Evolutionary conservation across 2,329 filamentous ascomycete species (phyloP).

Genomic region (Hymenoscyphus albidus): DNA sequence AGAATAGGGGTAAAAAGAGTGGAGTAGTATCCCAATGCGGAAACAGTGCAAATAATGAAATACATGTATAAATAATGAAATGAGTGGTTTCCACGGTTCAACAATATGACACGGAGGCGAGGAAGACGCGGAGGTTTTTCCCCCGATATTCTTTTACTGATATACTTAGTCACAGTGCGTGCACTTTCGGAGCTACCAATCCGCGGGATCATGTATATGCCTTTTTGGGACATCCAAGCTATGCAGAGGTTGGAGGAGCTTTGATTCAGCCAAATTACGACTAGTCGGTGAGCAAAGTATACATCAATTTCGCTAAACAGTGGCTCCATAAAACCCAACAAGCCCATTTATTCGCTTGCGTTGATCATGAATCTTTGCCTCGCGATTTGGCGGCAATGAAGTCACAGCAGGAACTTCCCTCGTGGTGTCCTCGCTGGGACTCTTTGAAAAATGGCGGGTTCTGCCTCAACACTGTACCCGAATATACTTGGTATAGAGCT

Average conservation of each 20-base stretch:
- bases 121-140: background rate
- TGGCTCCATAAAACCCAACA: background rate
- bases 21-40: no score
- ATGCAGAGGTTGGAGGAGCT: background rate
- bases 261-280: background rate
- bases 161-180: background rate
- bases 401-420: background rate
- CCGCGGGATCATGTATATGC: background rate
- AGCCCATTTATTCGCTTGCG: background rate
- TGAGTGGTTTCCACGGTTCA: no score
- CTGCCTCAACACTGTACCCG: background rate
- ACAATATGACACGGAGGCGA: background rate
- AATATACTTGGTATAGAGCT: background rate
- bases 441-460: background rate
- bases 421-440: background rate
- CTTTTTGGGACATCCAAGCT: background rate
- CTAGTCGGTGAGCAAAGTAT: background rate
- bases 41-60: no score
- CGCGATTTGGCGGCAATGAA: background rate
- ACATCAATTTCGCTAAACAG: background rate
- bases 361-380: background rate
- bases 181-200: background rate
- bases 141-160: background rate
- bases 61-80: no score
- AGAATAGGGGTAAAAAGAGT: no score